Conservation (phyloP, 768 basidiomycete genomes). For the Pulveroboletus sp. region DNA sequence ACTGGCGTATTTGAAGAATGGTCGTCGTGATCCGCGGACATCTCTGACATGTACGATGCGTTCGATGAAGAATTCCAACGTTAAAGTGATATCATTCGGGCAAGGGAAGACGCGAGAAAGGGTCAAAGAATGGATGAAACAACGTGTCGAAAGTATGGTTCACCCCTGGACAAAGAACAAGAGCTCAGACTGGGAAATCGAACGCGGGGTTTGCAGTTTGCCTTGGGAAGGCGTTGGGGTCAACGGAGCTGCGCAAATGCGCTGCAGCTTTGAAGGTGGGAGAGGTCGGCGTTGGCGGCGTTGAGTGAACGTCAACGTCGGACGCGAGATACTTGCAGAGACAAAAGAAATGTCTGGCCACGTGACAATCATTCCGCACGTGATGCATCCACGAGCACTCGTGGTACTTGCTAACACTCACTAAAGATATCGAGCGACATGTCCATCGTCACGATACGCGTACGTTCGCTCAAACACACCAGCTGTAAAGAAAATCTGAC, state of each 20-base stretch:
- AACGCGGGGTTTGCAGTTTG: conserved; percentile 1
- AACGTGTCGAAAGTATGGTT: conserved; percentile 7
- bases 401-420: too few species aligned
- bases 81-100: conserved; percentile 20
- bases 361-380: neutral
- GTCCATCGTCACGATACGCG: conserved; percentile 70
- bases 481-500: neutral
- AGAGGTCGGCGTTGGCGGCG: conserved; percentile 2
- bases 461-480: conserved; percentile 28
- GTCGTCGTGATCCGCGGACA: conserved; percentile 24
- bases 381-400: neutral
- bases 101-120: neutral
- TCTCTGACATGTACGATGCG: conserved; percentile 19
- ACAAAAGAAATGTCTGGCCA: conserved; percentile 13
- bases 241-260: neutral
- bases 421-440: conserved; percentile 29
- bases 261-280: neutral
- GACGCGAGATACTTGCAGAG: conserved; percentile 17
- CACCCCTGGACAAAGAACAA: conserved; percentile 5
- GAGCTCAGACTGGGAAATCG: conserved; percentile 4
- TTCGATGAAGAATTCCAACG: conserved; percentile 8
- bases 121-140: neutral
- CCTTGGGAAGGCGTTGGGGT: neutral
- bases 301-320: conserved; percentile 9
- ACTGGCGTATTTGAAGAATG: conserved; percentile 11